Evolutionary conservation across 257 asterid species (phyloP), one percentile per base, ranked within the genome.

Genomic region (Coffea eugenioides): DNA sequence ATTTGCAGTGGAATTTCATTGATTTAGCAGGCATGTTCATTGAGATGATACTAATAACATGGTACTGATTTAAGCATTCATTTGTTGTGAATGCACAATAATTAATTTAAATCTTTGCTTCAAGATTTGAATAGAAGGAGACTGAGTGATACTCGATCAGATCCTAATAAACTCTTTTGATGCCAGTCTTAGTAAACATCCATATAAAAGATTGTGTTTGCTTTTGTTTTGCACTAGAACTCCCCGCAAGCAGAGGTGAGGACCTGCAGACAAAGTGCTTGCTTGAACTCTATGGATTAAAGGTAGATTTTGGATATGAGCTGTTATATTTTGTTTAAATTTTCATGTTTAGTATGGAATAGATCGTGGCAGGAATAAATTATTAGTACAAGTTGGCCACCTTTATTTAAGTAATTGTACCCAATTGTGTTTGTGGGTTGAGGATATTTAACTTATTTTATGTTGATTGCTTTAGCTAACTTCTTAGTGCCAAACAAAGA

Each of bases 181-280:
- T 9, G 20, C 71, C 11, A 64, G 25, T 43, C 73, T 56, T 52
- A 1, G 34, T 41, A 69, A 46, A 36, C 27, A 54, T 62, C 54
- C 52, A 59, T 65, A 52, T 70, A 71, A 70, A 71, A 43, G 16
- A 4, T 77, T 85, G 34, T 75, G 48, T 64, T 73, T 82, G 62
- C 71, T 62, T 77, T 73, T 49, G 76, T 74, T 81, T 83, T 77
- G 77, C 78, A 84, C 77, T 95, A 96, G 99, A 87, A 80, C 84
- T 96, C 86, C 98, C 99, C 54, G 86, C 97, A 69, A 92, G 89
- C 89, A 88, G 97, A 90, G 97, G 99, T 12, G 99, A 96, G 91
- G 97, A 96, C 73, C 89, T 96, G 85, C 99, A 96, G 86, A 88
- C 97, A 39, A 96, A 89, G 92, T 96, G 99, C 92, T 90, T 96